Evolutionary conservation across 352 stramenopile species (phyloP).

Genomic region (Globisporangium splendens): DNA sequence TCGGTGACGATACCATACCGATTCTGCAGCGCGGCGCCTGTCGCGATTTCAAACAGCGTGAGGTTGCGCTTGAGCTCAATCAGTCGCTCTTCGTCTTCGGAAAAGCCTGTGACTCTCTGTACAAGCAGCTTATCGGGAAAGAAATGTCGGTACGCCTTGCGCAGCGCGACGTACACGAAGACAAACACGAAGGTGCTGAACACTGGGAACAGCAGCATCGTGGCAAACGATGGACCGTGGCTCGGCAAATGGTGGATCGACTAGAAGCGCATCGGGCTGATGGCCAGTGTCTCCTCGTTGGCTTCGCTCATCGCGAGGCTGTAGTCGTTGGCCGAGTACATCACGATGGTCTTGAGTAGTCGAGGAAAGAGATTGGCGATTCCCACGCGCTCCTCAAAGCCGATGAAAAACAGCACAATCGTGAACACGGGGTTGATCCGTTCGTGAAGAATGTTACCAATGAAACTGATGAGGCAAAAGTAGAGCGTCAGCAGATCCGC

Average conservation of each 20-base stretch:
- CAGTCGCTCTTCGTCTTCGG: constrained; percentile 3
- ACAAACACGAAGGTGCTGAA: constrained; percentile 7
- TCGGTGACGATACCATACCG: constrained; percentile 1
- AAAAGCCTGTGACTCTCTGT: constrained; percentile 4
- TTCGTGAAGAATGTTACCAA: neutral
- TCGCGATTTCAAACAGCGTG: constrained; percentile 7
- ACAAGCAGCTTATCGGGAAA: constrained; percentile 5
- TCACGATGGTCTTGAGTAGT: neutral
- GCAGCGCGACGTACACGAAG: neutral
- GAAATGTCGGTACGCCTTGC: constrained; percentile 2
- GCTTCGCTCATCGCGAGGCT: constrained; percentile 2
- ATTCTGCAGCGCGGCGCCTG: constrained; percentile 1
- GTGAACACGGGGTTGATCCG: neutral
- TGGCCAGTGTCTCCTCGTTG: neutral
- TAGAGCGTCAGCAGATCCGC: constrained; percentile 2
- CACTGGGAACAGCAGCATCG: constrained; percentile 1
- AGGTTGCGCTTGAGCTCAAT: constrained; percentile 14
- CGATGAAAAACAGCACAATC: constrained; percentile 1
- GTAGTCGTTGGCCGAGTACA: constrained; percentile 2
- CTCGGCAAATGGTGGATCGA: constrained; percentile 2
- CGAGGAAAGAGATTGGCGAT: neutral
- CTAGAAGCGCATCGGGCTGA: constrained; percentile 2
- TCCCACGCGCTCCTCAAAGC: neutral
- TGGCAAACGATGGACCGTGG: neutral
- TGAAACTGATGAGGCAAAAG: neutral